A percentile compares a stretch with the other conserved stretches of the same genome.
Evolutionary conservation across 2,329 filamentous ascomycete species (phyloP).

Genomic region (Fusarium virguliforme): DNA sequence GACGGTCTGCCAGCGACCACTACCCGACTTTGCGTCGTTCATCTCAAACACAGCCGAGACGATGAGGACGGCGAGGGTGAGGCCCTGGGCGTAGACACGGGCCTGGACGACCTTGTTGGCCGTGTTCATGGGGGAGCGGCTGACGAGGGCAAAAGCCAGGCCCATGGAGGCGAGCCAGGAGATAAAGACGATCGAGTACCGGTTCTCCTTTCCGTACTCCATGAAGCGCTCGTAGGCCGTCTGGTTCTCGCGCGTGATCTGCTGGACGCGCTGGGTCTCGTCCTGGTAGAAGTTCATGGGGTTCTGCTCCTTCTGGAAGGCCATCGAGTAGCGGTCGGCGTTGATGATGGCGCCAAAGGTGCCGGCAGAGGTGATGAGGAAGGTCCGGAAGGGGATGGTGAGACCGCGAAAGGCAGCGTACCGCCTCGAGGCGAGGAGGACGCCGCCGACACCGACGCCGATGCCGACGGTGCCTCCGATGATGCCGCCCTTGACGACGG

Average conservation of each 20-base stretch:
- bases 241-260: slow-evolving; percentile 71
- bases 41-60: slow-evolving; percentile 87
- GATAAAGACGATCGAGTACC: slow-evolving; percentile 87
- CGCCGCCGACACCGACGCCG: slow-evolving; percentile 76
- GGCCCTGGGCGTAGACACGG: slow-evolving; percentile 91
- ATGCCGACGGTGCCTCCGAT: slow-evolving; percentile 81
- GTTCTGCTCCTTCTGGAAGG: slow-evolving; percentile 80
- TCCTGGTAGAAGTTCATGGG: slow-evolving; percentile 78
- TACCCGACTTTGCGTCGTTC: slow-evolving; percentile 81
- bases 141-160: slow-evolving; percentile 81
- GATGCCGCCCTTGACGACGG: slow-evolving; percentile 84
- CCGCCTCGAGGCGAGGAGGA: slow-evolving; percentile 77
- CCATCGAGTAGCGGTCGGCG: slow-evolving; percentile 79
- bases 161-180: slow-evolving; percentile 89
- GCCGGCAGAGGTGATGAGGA: slow-evolving; percentile 85
- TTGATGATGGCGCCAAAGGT: slow-evolving; percentile 92
- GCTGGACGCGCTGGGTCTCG: slow-evolving; percentile 70
- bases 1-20: slow-evolving; percentile 87
- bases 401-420: slow-evolving; percentile 85
- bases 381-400: slow-evolving; percentile 90
- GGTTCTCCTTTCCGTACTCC: slow-evolving; percentile 83
- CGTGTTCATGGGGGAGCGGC: slow-evolving; percentile 80
- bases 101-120: slow-evolving; percentile 94
- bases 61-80: slow-evolving; percentile 88
- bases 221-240: slow-evolving; percentile 72